Evolutionary conservation across 768 basidiomycete species (phyloP).

Genomic region (Filobasidium wieringae): DNA sequence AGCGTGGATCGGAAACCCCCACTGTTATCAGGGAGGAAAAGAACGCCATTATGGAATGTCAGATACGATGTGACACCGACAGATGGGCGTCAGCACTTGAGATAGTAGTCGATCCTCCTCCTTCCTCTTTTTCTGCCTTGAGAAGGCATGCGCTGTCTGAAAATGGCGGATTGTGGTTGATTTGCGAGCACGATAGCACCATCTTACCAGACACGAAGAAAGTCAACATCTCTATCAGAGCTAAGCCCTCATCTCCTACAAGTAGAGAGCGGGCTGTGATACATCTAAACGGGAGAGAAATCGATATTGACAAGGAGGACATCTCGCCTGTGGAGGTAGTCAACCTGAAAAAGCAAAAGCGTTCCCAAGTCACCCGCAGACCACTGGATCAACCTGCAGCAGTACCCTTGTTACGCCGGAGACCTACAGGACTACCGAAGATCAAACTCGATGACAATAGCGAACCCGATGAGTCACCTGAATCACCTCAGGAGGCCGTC

Average conservation of each 20-base stretch:
- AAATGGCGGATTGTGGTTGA: constrained; percentile 90
- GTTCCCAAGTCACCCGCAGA: constrained; percentile 69
- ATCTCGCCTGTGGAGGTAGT: constrained; percentile 78
- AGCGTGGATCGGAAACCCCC: neutral
- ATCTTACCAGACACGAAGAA: neutral
- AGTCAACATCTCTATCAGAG: constrained; percentile 58
- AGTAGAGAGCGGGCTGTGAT: constrained; percentile 66
- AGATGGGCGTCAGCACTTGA: constrained; percentile 71
- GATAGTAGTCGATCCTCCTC: constrained; percentile 44
- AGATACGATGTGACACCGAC: constrained; percentile 82
- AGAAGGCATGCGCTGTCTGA: constrained; percentile 77
- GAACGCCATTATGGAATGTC: constrained; percentile 57
- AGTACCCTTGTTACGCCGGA: constrained; percentile 26
- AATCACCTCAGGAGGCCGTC: constrained; percentile 14
- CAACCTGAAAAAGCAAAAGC: constrained; percentile 65
- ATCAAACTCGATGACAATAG: neutral
- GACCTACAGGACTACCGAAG: neutral
- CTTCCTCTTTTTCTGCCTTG: constrained; percentile 76
- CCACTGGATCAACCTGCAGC: constrained; percentile 74
- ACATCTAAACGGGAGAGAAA: constrained; percentile 76
- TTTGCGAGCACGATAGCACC: constrained; percentile 63
- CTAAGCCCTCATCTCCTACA: constrained; percentile 55
- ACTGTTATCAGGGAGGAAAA: constrained; percentile 2
- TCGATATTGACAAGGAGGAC: constrained; percentile 78
- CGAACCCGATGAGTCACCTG: neutral